Evolutionary conservation across 2,329 filamentous ascomycete species (phyloP), one percentile per base, ranked within the genome.

Genomic region (Sporothrix mexicana): DNA sequence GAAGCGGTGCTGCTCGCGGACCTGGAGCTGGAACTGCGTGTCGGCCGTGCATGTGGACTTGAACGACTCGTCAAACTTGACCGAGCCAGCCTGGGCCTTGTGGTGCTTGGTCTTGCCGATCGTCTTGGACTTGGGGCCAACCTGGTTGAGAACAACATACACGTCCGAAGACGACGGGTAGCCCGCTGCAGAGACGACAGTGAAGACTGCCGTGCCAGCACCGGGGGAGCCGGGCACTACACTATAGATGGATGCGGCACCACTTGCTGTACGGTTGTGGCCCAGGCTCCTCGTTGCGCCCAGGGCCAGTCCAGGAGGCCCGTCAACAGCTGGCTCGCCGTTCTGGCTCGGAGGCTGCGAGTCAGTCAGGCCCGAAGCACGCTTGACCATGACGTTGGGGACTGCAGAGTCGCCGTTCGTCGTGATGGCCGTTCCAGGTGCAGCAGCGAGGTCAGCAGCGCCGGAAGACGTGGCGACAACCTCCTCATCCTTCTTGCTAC

Each of bases 61-160:
- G 85, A 96, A 95, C 0, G 89, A 90, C 80, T 97, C 93, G 75
- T 94, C 91, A 80, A 90, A 97, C 20, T 84, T 86, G 74, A 93
- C 88, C 3, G 86, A 83, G 1, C 92, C 93, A 0, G 84, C 84
- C 2, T 88, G 83, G 0, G 91, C 87, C 81, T 97, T 97, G 83
- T 93, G 88, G 76, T 96, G 92, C 80, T 97, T 97, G 25, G 95
- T 98, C 85, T 98, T 98, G 83, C 95, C 91, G 62, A 99, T 85
- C 62, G 92, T 88, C 83, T 96, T 98, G 68, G 85, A 88, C 82
- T 92, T 95, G 64, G 89, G 83, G 3, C 86, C 84, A 47, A 93
- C 79, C 76, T 93, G 89, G 72, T 89, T 90, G 76, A 97, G 84
- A 73, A 88, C 83, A 66, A 97, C 88, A 78, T 93, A 94, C n/a